These are phyloP conservation scores for Entomortierella chlamydospora DNA, from an alignment of 192 early-diverging fungal species.

Conservation along the genomic window DNA sequence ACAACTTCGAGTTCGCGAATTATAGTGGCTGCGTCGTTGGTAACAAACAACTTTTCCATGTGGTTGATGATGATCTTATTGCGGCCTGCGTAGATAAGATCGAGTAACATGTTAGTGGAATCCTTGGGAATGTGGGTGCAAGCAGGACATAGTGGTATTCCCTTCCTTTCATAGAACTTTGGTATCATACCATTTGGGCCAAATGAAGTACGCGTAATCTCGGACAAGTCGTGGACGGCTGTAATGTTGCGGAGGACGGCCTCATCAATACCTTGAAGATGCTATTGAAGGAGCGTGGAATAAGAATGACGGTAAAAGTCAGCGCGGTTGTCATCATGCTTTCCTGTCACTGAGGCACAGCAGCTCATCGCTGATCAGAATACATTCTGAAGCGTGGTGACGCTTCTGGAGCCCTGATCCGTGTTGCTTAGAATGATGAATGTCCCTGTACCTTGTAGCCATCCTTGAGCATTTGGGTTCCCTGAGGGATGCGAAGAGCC, in stretches of 20 bases:
- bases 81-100: slow-evolving; percentile 68
- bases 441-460: slow-evolving; percentile 48
- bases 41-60: slow-evolving; percentile 97
- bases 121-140: too few relatives aligned
- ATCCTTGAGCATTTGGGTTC: slow-evolving; percentile 56
- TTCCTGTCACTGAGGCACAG: background rate
- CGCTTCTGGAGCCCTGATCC: background rate
- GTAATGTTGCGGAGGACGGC: slow-evolving; percentile 95
- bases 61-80: slow-evolving; percentile 99
- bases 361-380: slow-evolving; percentile 25
- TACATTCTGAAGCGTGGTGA: background rate
- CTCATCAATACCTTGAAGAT: slow-evolving; percentile 95
- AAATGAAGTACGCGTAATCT: slow-evolving; percentile 94
- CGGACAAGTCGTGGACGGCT: slow-evolving; percentile 92
- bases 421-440: background rate
- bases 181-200: slow-evolving; percentile 88
- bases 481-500: slow-evolving; percentile 53
- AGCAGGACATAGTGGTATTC: too few relatives aligned
- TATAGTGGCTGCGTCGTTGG: slow-evolving; percentile 98
- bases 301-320: background rate
- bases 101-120: background rate
- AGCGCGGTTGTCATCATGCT: slow-evolving; percentile 11
- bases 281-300: slow-evolving; percentile 56
- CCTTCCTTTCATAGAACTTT: background rate
- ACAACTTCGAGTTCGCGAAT: slow-evolving; percentile 97